These are phyloP conservation scores for Globisporangium uncinulatum DNA, from an alignment of 352 stramenopile genomes.

Conservation along the genomic window DNA sequence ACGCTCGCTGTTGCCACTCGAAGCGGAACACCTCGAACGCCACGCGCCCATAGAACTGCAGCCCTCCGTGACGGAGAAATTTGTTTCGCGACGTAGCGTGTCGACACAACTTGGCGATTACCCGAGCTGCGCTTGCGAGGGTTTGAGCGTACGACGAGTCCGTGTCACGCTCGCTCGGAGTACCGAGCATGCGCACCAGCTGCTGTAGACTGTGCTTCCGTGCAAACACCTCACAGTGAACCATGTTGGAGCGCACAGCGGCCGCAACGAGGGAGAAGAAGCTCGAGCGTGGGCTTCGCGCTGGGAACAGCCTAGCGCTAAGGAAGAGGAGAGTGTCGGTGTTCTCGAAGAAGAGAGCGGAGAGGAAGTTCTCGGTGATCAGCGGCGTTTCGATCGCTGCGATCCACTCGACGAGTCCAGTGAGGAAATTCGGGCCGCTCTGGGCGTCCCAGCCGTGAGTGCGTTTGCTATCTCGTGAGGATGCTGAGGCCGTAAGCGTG, in stretches of 20 bases:
- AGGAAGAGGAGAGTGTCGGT: constrained; percentile 21
- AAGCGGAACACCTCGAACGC: constrained; percentile 12
- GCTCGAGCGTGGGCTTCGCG: constrained; percentile 10
- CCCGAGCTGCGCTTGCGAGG: constrained; percentile 18
- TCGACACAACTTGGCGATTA: constrained; percentile 22
- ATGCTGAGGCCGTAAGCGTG: background rate
- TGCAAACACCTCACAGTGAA: constrained; percentile 25
- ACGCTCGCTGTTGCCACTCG: background rate
- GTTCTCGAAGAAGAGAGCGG: constrained; percentile 27
- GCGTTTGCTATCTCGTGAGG: background rate
- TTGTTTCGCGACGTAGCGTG: constrained; percentile 10
- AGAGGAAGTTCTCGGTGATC: constrained; percentile 29
- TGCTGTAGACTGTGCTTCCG: constrained; percentile 17
- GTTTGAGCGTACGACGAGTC: constrained; percentile 13
- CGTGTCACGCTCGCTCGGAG: background rate
- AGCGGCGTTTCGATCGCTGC: constrained; percentile 20
- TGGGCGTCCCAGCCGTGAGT: background rate
- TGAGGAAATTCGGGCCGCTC: constrained; percentile 18
- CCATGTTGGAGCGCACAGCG: constrained; percentile 18
- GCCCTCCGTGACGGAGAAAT: constrained; percentile 21
- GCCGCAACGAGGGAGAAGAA: constrained; percentile 24
- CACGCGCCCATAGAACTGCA: constrained; percentile 17
- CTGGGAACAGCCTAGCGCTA: constrained; percentile 13
- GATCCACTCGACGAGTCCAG: constrained; percentile 24
- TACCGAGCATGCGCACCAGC: constrained; percentile 10